phyloP scores from a whole-genome alignment of 2,329 filamentous ascomycete genomes.

The Pochonia chlamydosporia region DNA sequence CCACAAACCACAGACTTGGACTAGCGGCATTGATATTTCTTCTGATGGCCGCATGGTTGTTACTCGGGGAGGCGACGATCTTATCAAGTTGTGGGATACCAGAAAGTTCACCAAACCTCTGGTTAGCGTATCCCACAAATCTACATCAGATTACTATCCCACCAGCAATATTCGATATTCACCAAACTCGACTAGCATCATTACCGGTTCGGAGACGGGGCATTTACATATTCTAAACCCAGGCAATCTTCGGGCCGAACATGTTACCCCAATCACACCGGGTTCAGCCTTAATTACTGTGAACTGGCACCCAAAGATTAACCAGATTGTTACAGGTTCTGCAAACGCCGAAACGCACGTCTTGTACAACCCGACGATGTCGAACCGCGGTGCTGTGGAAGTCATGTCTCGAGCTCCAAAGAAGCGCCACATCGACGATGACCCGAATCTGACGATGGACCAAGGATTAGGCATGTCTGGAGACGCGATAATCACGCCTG shows the following conservation, averaged over 20 bases:
- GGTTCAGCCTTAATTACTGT: conserved; percentile 77
- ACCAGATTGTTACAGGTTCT: conserved; percentile 92
- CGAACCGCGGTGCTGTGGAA: conserved; percentile 72
- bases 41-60: conserved; percentile 85
- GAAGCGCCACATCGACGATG: conserved; percentile 91
- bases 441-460: conserved; percentile 80
- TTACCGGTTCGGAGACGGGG: conserved; percentile 82
- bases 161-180: conserved; percentile 88
- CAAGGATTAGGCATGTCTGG: conserved; percentile 74
- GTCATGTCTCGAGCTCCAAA: conserved; percentile 93
- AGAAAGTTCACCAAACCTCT: conserved; percentile 91
- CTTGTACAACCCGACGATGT: conserved; percentile 84
- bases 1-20: conserved; percentile 81
- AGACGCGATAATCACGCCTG: conserved; percentile 71
- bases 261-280: conserved; percentile 83
- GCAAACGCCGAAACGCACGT: conserved; percentile 86
- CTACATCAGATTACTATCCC: conserved; percentile 77
- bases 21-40: conserved; percentile 85
- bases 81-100: conserved; percentile 95
- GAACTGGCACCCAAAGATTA: conserved; percentile 88
- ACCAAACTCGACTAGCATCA: conserved; percentile 73
- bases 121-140: conserved; percentile 70
- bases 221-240: conserved; percentile 91
- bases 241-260: conserved; percentile 78
- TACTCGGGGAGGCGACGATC: conserved; percentile 83